Conservation (phyloP, 177 flowering plant genomes). For the Tripterygium wilfordii region DNA sequence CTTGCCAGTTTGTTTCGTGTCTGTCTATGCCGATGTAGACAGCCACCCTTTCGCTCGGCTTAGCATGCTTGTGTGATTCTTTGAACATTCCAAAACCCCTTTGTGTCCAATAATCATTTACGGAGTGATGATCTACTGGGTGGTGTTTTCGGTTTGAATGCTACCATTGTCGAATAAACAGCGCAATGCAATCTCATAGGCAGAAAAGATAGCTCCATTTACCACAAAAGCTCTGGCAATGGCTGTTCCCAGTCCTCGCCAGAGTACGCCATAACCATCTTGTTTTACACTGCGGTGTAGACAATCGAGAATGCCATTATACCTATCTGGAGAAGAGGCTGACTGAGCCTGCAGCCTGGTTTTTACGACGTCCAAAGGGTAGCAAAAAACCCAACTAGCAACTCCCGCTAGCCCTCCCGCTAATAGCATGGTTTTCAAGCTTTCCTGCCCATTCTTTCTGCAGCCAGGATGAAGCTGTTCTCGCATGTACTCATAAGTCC, state of each 20-base stretch:
- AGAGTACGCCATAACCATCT: constrained; percentile 71
- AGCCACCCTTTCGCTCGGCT: no score
- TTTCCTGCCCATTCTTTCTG: constrained; percentile 63
- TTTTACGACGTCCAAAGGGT: constrained; percentile 85
- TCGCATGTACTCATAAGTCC: constrained; percentile 75
- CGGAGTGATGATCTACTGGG: no score
- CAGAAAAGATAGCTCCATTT: constrained; percentile 77
- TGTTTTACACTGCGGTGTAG: constrained; percentile 50
- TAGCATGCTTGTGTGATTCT: no score
- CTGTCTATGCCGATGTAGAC: no score
- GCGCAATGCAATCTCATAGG: constrained; percentile 74
- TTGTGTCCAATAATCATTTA: no score
- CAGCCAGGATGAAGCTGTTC: constrained; percentile 93
- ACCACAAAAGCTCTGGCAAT: constrained; percentile 82
- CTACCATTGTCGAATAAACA: constrained; percentile 35
- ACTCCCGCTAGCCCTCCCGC: constrained; percentile 94
- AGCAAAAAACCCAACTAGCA: constrained; percentile 80
- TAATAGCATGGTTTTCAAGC: constrained; percentile 58
- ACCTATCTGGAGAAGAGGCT: constrained; percentile 26
- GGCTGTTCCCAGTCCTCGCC: constrained; percentile 78
- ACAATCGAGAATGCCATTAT: constrained; percentile 75
- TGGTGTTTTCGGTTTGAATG: constrained; percentile 26
- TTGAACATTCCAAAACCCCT: no score
- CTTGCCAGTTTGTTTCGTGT: no score
- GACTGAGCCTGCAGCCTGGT: constrained; percentile 75